These are phyloP conservation scores for Selaginella tamariscina DNA, from an alignment of 75 land plant genomes.

Conservation along the genomic window DNA sequence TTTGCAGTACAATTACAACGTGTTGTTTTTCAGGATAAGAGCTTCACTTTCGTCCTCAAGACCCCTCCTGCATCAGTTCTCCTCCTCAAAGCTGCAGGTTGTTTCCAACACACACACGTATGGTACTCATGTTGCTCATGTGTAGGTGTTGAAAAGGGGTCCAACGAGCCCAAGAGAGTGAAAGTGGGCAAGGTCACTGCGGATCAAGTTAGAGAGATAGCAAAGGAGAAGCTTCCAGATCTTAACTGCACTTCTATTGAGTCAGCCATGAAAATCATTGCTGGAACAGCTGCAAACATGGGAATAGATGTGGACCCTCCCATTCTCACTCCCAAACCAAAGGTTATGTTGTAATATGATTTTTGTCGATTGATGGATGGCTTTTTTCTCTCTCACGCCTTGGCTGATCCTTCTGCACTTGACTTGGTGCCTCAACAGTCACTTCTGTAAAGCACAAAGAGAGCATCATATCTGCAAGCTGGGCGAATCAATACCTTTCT, in stretches of 20 bases:
- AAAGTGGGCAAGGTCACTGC: conserved; percentile 81
- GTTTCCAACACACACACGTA: background rate
- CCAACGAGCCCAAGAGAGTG: conserved; percentile 55
- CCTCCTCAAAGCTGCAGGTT: conserved; percentile 91
- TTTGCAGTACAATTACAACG: background rate
- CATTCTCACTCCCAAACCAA: conserved; percentile 37
- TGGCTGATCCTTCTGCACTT: too few species aligned
- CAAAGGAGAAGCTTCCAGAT: conserved; percentile 78
- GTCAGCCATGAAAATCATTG: conserved; percentile 85
- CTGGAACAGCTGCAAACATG: conserved; percentile 95
- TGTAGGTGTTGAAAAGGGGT: conserved; percentile 74
- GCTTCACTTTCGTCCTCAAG: conserved; percentile 89
- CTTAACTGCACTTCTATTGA: conserved; percentile 80
- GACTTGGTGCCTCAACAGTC: too few species aligned
- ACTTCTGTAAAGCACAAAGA: background rate
- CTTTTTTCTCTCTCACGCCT: too few species aligned
- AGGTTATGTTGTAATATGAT: conserved; percentile 13
- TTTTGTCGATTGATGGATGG: too few species aligned
- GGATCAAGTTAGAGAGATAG: conserved; percentile 68
- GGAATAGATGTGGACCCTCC: conserved; percentile 94
- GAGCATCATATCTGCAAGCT: background rate
- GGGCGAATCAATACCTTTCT: conserved; percentile 4
- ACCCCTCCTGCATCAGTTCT: conserved; percentile 97
- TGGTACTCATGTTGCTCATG: background rate
- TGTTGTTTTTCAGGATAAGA: conserved; percentile 55